Conservation (phyloP, 306 rosid species). For the Alnus rubra region DNA sequence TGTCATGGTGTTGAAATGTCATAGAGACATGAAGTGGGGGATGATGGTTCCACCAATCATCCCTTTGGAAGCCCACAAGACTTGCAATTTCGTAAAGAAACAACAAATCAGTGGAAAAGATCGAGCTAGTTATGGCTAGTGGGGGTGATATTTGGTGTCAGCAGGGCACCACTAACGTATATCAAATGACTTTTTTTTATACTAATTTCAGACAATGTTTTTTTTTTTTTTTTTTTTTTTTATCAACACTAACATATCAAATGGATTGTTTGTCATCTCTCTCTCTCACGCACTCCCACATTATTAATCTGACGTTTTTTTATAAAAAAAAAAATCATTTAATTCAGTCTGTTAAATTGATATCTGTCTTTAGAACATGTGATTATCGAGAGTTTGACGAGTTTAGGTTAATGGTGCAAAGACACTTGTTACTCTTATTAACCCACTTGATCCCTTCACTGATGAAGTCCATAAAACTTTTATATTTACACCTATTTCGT, state of each 20-base stretch:
- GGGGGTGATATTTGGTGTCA: constrained; percentile 12
- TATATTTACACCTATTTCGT: no score
- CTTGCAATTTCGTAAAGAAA: background rate
- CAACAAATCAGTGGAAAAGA: background rate
- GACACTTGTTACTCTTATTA: background rate
- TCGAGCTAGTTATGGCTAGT: background rate
- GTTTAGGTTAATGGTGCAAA: no score
- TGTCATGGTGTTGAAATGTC: constrained; percentile 11
- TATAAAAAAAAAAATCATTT: no score
- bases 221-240: background rate
- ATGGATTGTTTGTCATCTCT: constrained; percentile 11
- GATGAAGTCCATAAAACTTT: no score
- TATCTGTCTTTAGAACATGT: no score
- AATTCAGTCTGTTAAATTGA: no score
- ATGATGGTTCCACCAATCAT: background rate
- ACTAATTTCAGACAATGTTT: constrained; percentile 35
- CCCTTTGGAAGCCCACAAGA: constrained; percentile 3
- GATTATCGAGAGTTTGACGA: no score
- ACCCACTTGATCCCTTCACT: background rate
- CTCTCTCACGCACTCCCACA: background rate
- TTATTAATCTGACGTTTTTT: no score
- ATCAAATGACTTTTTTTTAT: constrained; percentile 21
- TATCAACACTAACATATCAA: background rate
- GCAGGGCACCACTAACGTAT: constrained; percentile 18
- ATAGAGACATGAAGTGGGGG: constrained; percentile 12